A percentile compares a stretch with the other conserved stretches of the same genome.
These are phyloP conservation scores for Colletotrichum cereale DNA, from an alignment of 2,329 filamentous ascomycete species.

Conservation along the genomic window DNA sequence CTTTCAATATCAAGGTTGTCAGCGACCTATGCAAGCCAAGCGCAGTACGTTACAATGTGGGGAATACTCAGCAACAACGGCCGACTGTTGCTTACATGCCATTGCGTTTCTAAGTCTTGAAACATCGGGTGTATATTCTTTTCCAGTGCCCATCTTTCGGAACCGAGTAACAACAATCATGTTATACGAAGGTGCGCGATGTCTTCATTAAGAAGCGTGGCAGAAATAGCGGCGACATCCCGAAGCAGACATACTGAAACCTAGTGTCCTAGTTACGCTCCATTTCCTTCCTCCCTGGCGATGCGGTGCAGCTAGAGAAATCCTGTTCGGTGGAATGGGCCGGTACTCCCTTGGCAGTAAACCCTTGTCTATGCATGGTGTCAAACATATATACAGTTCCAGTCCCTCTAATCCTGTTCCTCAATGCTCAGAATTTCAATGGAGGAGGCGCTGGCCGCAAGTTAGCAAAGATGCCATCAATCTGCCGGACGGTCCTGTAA, in stretches of 20 bases:
- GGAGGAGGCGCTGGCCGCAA: slow-evolving; percentile 60
- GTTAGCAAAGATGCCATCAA: not conserved
- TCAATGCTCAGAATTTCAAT: slow-evolving; percentile 57
- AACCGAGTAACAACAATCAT: not conserved
- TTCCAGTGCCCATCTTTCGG: not conserved
- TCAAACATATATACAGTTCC: slow-evolving; percentile 46
- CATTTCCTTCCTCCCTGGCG: not conserved
- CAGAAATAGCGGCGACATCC: not conserved
- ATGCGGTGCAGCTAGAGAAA: not conserved
- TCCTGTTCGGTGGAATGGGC: not conserved
- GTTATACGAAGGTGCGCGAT: not conserved
- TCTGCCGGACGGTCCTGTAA: slow-evolving; percentile 47
- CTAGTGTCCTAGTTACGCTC: too few species aligned
- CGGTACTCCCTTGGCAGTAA: not conserved
- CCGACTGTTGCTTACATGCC: too few species aligned
- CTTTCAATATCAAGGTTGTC: too few species aligned
- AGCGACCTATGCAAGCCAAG: too few species aligned
- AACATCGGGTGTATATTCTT: too few species aligned
- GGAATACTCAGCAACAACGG: too few species aligned
- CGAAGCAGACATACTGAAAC: too few species aligned
- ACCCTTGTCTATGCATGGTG: not conserved
- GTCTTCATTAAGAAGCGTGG: too few species aligned
- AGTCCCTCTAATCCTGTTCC: slow-evolving; percentile 31
- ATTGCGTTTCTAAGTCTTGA: too few species aligned
- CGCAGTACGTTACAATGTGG: too few species aligned